These are phyloP conservation scores for Parachaetomium inaequale DNA, from an alignment of 495 filamentous ascomycete genomes.

Conservation along the genomic window DNA sequence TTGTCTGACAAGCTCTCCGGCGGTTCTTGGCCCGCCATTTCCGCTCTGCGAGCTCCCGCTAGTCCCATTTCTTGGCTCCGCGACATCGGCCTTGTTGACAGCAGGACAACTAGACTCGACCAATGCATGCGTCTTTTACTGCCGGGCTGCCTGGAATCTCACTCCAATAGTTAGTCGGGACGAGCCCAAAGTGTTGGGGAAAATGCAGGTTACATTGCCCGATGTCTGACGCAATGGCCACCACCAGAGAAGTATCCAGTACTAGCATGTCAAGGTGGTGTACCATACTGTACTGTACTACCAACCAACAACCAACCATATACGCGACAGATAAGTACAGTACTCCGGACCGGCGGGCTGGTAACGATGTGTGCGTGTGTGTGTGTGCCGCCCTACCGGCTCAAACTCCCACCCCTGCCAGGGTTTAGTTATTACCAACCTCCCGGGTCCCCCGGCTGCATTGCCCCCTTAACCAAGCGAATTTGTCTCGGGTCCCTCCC, in stretches of 20 bases:
- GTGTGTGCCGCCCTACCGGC: background rate
- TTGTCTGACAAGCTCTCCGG: background rate
- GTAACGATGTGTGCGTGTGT: background rate
- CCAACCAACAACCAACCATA: background rate
- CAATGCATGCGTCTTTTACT: background rate
- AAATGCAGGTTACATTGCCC: no score
- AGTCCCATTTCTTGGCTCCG: background rate
- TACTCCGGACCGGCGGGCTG: background rate
- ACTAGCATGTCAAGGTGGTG: background rate
- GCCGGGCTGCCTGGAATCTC: background rate
- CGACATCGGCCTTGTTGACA: background rate
- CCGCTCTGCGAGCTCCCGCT: background rate
- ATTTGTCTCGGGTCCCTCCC: background rate
- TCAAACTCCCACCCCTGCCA: background rate
- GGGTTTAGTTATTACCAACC: conserved; percentile 12
- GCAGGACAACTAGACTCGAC: no score
- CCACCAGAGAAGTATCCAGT: background rate
- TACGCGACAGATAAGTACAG: background rate
- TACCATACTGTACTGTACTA: background rate
- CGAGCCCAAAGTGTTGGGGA: no score
- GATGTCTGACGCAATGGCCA: background rate
- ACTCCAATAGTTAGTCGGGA: no score
- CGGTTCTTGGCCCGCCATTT: background rate
- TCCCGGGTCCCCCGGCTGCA: background rate
- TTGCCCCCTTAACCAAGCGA: background rate